Percentiles rank a stretch among this genome's conserved stretches.
These are phyloP conservation scores for Dendrothele bispora DNA, from an alignment of 768 basidiomycete genomes.

Conservation along the genomic window DNA sequence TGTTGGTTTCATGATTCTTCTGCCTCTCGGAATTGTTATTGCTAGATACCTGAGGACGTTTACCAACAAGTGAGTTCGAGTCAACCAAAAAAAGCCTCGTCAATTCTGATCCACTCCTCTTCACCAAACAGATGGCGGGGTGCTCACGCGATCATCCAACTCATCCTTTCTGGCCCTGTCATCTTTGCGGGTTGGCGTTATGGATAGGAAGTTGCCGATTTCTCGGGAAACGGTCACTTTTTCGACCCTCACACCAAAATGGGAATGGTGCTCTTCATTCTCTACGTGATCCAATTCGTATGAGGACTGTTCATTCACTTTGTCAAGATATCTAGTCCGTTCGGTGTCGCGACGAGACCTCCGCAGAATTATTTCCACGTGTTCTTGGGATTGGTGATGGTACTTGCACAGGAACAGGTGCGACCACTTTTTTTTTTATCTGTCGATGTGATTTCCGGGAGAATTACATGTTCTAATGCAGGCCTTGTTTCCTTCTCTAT, in stretches of 20 bases:
- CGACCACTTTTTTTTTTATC: conserved; percentile 1
- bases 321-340: conserved; percentile 40
- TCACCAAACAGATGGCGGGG: conserved; percentile 44
- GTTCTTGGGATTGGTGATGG: conserved; percentile 50
- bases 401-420: conserved; percentile 53
- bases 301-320: conserved; percentile 54
- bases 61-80: too few species aligned
- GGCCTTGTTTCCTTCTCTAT: conserved; percentile 3
- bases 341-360: conserved; percentile 40
- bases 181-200: conserved; percentile 50
- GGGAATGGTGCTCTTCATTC: conserved; percentile 50
- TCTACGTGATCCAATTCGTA: conserved; percentile 51
- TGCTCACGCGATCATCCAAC: conserved; percentile 50
- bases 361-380: conserved; percentile 58
- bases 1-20: conserved; percentile 53
- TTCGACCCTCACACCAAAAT: conserved; percentile 50
- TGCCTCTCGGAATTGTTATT: conserved; percentile 58
- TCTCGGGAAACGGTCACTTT: conserved; percentile 31
- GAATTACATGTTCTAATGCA: conserved; percentile 9
- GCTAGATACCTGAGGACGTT: conserved; percentile 56
- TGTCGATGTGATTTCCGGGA: not conserved
- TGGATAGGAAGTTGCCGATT: conserved; percentile 37
- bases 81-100: too few species aligned
- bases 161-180: conserved; percentile 50
- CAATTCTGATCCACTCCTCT: not conserved